phyloP scores from a whole-genome alignment of 2,329 filamentous ascomycete genomes.

The Phaeoacremonium minimum region DNA sequence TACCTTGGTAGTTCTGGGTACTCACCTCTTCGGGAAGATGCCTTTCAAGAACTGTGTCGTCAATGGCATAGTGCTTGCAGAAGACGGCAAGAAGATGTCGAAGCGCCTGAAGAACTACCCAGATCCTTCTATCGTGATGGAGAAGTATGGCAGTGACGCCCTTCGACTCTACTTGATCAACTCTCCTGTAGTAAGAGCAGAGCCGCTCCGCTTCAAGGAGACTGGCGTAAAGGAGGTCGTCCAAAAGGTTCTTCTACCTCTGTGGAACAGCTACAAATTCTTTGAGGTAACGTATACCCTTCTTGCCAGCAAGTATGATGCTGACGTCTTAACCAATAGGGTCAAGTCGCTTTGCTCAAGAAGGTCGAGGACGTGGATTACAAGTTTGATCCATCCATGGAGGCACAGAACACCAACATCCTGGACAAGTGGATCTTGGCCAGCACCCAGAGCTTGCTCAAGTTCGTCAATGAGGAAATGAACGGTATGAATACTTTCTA shows the following conservation, averaged over 20 bases:
- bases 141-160: conserved; percentile 86
- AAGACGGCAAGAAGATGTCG: conserved; percentile 98
- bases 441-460: conserved; percentile 82
- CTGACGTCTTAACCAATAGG: no score
- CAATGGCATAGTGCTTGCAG: conserved; percentile 88
- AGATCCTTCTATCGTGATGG: conserved; percentile 77
- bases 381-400: conserved; percentile 70
- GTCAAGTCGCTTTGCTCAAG: conserved; percentile 78
- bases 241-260: conserved; percentile 79
- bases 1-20: conserved; percentile 82
- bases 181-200: conserved; percentile 88
- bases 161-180: conserved; percentile 95
- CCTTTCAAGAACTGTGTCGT: conserved; percentile 97
- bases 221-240: conserved; percentile 91
- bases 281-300: conserved; percentile 61
- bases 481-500: conserved; percentile 59
- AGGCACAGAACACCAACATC: conserved; percentile 77
- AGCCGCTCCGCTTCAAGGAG: conserved; percentile 89
- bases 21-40: conserved; percentile 76
- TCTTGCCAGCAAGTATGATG: no score
- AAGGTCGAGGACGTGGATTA: conserved; percentile 78
- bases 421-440: conserved; percentile 97
- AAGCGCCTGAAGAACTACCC: conserved; percentile 97
- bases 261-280: conserved; percentile 98
- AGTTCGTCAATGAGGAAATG: conserved; percentile 95